Evolutionary conservation across 495 filamentous ascomycete genomes (phyloP).

Genomic region (Penicillium alfredii): DNA sequence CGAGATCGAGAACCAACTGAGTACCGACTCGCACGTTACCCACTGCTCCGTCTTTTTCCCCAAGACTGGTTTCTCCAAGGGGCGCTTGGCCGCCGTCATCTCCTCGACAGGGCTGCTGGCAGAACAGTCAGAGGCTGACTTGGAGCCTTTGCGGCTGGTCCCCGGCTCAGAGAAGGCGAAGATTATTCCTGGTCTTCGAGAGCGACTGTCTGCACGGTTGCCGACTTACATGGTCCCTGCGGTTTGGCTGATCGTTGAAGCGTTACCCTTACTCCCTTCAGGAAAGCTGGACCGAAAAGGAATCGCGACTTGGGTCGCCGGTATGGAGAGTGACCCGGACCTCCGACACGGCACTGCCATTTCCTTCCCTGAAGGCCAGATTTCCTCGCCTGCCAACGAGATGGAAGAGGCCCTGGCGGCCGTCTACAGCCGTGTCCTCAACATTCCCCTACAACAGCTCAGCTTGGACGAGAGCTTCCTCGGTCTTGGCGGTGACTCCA

Average conservation of each 20-base stretch:
- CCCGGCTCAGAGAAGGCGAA: conserved; percentile 15
- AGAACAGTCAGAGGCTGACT: conserved; percentile 16
- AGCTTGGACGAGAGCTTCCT: conserved; percentile 55
- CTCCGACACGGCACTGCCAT: not conserved
- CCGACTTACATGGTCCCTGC: conserved; percentile 54
- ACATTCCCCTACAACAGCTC: conserved; percentile 41
- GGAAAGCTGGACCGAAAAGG: conserved; percentile 49
- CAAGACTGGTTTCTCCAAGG: conserved; percentile 34
- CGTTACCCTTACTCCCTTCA: conserved; percentile 45
- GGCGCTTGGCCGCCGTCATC: conserved; percentile 37
- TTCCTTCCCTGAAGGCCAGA: conserved; percentile 2
- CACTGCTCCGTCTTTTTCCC: conserved; percentile 41
- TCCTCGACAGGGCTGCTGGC: conserved; percentile 22
- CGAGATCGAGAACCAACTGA: conserved; percentile 56
- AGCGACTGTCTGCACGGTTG: conserved; percentile 28
- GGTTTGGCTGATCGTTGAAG: conserved; percentile 44
- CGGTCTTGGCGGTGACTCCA: conserved; percentile 61
- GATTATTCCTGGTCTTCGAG: conserved; percentile 26
- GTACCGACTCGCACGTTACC: conserved; percentile 24
- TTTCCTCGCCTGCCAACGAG: conserved; percentile 21
- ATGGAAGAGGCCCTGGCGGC: conserved; percentile 32
- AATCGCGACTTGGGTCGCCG: conserved; percentile 28
- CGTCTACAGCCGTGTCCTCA: conserved; percentile 50
- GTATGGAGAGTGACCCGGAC: conserved; percentile 29
- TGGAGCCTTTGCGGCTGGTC: conserved; percentile 24